phyloP scores from a whole-genome alignment of 2,329 filamentous ascomycete genomes.

The Colletotrichum graminicola region DNA sequence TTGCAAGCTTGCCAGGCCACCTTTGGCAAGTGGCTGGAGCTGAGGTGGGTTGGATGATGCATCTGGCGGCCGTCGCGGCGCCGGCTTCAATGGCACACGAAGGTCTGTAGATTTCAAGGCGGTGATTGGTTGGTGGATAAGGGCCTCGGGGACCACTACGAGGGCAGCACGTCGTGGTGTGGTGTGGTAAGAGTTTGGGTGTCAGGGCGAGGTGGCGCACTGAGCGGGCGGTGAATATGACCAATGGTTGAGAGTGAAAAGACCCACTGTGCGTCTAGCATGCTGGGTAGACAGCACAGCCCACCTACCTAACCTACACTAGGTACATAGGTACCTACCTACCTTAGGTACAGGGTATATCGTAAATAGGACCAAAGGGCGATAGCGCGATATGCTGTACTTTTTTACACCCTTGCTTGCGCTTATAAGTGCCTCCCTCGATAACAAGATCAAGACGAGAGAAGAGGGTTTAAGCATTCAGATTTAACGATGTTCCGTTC shows the following conservation, averaged over 20 bases:
- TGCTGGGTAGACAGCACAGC: not conserved
- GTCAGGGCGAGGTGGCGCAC: not conserved
- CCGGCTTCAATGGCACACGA: not conserved
- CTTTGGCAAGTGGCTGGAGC: constrained; percentile 1
- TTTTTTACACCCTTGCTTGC: not conserved
- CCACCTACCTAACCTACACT: too few species aligned
- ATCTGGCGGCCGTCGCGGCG: not conserved
- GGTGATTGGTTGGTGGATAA: not conserved
- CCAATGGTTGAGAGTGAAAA: not conserved
- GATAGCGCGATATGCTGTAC: not conserved
- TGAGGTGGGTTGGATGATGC: not conserved
- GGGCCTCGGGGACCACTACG: not conserved
- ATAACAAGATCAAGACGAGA: not conserved
- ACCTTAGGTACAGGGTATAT: too few species aligned
- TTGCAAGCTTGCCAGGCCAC: not conserved
- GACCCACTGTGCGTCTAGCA: not conserved
- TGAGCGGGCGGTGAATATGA: not conserved
- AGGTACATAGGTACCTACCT: too few species aligned
- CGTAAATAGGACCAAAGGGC: not conserved
- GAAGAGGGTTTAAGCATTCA: not conserved
- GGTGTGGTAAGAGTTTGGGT: not conserved
- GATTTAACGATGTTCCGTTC: not conserved
- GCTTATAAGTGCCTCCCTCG: not conserved
- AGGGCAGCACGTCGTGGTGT: not conserved
- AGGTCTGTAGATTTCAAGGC: not conserved